Percentiles rank a stretch among this genome's conserved stretches.
Conservation (phyloP, 176 grass and related monocot species). For the Ananas comosus region DNA sequence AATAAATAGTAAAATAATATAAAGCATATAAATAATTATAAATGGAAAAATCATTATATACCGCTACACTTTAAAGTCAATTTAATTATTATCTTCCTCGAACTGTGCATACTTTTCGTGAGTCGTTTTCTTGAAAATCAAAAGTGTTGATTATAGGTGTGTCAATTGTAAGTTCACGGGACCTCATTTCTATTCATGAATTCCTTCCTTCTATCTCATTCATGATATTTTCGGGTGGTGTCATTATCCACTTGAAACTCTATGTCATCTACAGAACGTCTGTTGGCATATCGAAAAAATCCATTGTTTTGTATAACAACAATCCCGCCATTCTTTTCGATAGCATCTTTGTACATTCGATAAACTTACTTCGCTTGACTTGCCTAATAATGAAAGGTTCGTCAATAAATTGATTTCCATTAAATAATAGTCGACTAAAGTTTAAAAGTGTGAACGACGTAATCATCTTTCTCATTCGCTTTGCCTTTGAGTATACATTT, state of each 20-base stretch:
- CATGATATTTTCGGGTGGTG: too few species aligned
- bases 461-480: background rate
- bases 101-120: too few species aligned
- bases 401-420: background rate
- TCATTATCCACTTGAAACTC: too few species aligned
- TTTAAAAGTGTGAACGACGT: conserved; percentile 5
- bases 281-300: background rate
- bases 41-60: too few species aligned
- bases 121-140: too few species aligned
- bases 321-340: background rate
- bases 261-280: background rate
- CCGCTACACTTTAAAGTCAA: too few species aligned
- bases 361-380: conserved; percentile 16
- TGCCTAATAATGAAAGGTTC: conserved; percentile 21
- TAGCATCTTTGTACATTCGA: conserved; percentile 15
- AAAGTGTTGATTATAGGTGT: background rate
- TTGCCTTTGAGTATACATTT: background rate
- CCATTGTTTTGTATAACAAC: background rate
- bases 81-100: too few species aligned
- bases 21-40: too few species aligned
- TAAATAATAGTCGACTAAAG: conserved; percentile 5
- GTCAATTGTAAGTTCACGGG: background rate
- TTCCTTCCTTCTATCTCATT: background rate
- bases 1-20: too few species aligned
- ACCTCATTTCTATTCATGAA: background rate